Conservation (phyloP, 2,329 filamentous ascomycete species). For the Aspergillus neoniger region DNA sequence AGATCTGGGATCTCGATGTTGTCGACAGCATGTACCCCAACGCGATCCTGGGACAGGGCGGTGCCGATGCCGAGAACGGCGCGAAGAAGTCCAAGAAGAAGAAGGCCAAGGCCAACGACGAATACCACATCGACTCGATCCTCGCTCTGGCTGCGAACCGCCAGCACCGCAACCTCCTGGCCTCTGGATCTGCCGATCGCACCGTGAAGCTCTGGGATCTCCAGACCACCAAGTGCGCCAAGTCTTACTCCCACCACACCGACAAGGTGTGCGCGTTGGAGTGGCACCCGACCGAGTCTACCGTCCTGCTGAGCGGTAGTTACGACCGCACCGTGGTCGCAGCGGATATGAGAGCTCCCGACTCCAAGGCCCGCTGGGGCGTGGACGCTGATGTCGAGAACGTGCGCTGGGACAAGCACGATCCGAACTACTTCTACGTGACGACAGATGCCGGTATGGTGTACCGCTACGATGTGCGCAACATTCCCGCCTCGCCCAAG, state of each 20-base stretch:
- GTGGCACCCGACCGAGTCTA: constrained; percentile 87
- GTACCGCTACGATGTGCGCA: constrained; percentile 87
- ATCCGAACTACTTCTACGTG: constrained; percentile 91
- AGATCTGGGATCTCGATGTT: constrained; percentile 95
- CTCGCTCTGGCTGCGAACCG: constrained; percentile 89
- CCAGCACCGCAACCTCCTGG: constrained; percentile 89
- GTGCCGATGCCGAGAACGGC: constrained; percentile 45
- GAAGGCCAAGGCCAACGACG: constrained; percentile 84
- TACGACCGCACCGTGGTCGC: constrained; percentile 93
- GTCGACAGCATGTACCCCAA: constrained; percentile 98
- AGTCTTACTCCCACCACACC: constrained; percentile 93
- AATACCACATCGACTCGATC: constrained; percentile 92
- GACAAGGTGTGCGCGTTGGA: constrained; percentile 97
- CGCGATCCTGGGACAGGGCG: constrained; percentile 82
- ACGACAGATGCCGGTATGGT: constrained; percentile 90
- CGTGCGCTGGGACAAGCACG: constrained; percentile 89
- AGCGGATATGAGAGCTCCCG: constrained; percentile 94
- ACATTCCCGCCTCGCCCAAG: constrained; percentile 69
- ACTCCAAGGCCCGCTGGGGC: constrained; percentile 81
- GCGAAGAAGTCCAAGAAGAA: constrained; percentile 77
- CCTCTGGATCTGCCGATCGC: constrained; percentile 92
- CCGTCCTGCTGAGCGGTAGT: constrained; percentile 85
- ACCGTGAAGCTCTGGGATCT: constrained; percentile 98
- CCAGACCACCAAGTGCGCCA: constrained; percentile 86
- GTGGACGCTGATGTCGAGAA: constrained; percentile 95